Conservation (phyloP, 345 rosid species). For the Syzygium jambos region DNA sequence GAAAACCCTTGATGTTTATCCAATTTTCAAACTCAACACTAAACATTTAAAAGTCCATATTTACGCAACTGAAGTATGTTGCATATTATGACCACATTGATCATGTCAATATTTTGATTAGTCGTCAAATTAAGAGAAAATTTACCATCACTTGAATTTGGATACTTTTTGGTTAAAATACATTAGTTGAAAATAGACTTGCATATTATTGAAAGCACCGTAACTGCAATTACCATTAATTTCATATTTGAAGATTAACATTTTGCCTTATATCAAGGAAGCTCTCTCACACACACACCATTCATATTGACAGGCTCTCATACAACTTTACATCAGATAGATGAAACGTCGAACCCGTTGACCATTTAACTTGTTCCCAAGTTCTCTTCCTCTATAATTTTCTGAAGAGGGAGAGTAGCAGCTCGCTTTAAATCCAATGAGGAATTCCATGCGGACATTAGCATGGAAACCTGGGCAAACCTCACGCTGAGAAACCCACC, state of each 20-base stretch:
- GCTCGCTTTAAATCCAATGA: neutral
- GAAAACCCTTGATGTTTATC: neutral
- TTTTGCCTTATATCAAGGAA: neutral
- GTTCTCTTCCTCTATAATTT: neutral
- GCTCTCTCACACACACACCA: neutral
- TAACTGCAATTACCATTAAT: neutral
- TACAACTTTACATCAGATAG: neutral
- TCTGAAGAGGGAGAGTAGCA: neutral
- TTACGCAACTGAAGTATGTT: neutral
- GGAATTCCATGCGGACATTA: neutral
- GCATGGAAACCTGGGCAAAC: neutral
- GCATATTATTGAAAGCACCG: neutral
- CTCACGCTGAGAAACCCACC: neutral
- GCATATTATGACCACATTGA: neutral
- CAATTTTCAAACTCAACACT: neutral
- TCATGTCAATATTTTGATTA: neutral
- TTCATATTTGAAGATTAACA: neutral
- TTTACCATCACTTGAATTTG: neutral
- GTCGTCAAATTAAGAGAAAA: neutral
- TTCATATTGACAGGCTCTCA: neutral
- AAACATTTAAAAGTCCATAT: neutral
- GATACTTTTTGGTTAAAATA: neutral
- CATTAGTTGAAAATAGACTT: neutral
- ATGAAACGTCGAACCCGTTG: neutral
- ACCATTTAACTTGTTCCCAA: neutral